Base-by-base conservation (phyloP, 768 basidiomycete genomes). In the Tricholoma sp. region DNA sequence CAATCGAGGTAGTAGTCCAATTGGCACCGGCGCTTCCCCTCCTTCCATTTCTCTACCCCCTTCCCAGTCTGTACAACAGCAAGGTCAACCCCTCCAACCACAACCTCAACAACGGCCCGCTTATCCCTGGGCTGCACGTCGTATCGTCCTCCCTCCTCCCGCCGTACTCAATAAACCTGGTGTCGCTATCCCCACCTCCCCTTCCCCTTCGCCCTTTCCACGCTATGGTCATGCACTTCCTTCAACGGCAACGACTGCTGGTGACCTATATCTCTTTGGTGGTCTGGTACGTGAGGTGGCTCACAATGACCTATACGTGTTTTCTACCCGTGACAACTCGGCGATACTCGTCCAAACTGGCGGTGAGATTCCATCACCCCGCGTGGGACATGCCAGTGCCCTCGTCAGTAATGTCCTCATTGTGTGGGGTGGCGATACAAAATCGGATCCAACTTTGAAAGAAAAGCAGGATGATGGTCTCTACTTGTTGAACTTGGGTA, bases 361-460 rank as follows among this genome's bases (percentile, higher is more conserved):
- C 11, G 97, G 97, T 4, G 92, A 95, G 64, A 75, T 90, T 6
- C 97, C 97, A 1, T 84, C 85, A 14, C 85, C 93, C 0, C 79
- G 97, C 61, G 95, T 98, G n/a, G 96, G 97, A 0, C 97, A 99
- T 74, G 93, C 94, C 2, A 89, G 90, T 70, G 96, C 96, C 5
- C 84, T 98, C 51, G 94, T 98, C 57, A 93, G 94, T 70, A 94
- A 89, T 66, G 96, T 98, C 51, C 78, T 99, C 58, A 90, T 98
- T 58, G 88, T 98, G 3, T 99, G 97, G 97, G 97, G 97, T 31
- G 97, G 96, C 22, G 97, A 99, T 69, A 98, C 95, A 3, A 95
- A 93, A 73, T 83, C 86, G 12, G 86, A 88, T 64, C 75, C 76
- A 21, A 82, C 77, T 70, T 74, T 79, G 31, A 82, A 78, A 62